These are phyloP conservation scores for Alloteropsis semialata DNA, from an alignment of 176 grass and related monocot genomes.

Conservation along the genomic window DNA sequence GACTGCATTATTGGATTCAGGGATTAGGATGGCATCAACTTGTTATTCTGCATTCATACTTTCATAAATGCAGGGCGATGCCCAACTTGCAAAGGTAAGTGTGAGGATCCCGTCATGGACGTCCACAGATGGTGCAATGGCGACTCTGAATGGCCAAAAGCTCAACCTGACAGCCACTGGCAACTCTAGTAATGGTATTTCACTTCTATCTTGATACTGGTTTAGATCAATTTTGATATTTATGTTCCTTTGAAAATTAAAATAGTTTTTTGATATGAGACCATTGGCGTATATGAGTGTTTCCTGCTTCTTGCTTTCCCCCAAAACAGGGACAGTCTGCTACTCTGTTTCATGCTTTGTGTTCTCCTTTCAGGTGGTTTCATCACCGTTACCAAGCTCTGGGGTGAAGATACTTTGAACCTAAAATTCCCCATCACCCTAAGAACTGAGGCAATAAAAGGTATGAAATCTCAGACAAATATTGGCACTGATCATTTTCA, in stretches of 20 bases:
- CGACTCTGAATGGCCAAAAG: constrained; percentile 54
- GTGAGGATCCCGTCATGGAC: constrained; percentile 88
- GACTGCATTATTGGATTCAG: not conserved
- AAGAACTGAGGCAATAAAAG: constrained; percentile 72
- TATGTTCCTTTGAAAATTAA: too few relatives aligned
- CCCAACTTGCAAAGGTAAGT: constrained; percentile 46
- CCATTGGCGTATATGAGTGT: not conserved
- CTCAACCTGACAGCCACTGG: constrained; percentile 48
- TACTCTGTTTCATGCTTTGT: not conserved
- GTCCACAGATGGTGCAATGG: constrained; percentile 35
- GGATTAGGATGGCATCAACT: not conserved
- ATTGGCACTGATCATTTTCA: not conserved
- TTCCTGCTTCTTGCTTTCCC: not conserved
- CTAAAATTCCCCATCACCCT: constrained; percentile 58
- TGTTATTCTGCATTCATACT: not conserved
- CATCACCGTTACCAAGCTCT: constrained; percentile 55
- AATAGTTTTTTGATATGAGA: not conserved
- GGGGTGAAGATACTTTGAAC: constrained; percentile 53
- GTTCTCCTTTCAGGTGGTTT: constrained; percentile 54
- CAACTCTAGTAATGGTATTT: constrained; percentile 15
- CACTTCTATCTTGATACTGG: not conserved
- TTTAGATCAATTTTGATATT: not conserved
- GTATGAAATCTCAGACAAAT: constrained; percentile 3
- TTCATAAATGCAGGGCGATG: constrained; percentile 32
- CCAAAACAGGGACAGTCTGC: too few relatives aligned